Base-by-base conservation (phyloP, 805 yeast genomes). In the Lachancea cidri region DNA sequence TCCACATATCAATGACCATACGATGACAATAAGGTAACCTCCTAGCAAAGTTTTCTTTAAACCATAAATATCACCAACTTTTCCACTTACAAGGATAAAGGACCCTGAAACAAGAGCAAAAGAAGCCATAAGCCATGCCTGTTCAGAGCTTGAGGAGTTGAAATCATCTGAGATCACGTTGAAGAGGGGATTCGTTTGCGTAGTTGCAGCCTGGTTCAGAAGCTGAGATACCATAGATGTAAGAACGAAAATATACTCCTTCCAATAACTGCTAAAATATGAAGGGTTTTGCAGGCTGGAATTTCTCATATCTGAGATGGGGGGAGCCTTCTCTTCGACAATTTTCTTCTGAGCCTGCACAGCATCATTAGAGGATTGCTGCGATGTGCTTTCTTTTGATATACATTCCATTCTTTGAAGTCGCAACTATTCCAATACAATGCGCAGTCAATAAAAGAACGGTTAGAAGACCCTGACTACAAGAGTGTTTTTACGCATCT, bases 21-120 rank as follows among this genome's bases (percentile, higher is more conserved):
- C 24, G 0, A 71, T 51, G 2, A 72, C 60, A 77, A 84, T 73
- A 5, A 60, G 36, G 60, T 79, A 78, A 1, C 91, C 87, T 4
- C 67, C 50, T 0, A 77, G 32, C 40, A 80, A 67, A n/a, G 77
- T 60, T 31, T 57, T 63, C 43, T 77, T 79, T 39, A 81, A 66
- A 0, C 93, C 93, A 49, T 75, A 77, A 9, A 83, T 65, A 53
- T 84, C 94, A 25, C 94, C 93, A 35, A 82, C 54, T 37, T 80
- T 70, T 6, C 93, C 93, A 29, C 83, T 73, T 4, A 79, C 66
- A 29, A 84, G 58, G 38, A 84, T 83, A 46, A 83, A 77, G 0
- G 91, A 81, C 9, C 91, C 91, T 15, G 79, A 74, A 0, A 86
- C 77, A 41, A 84, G 61, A 0, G 86, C 79, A 55, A 76, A 82